Base-by-base conservation (phyloP, 306 rosid genomes). In the Trichosanthes truncata region DNA sequence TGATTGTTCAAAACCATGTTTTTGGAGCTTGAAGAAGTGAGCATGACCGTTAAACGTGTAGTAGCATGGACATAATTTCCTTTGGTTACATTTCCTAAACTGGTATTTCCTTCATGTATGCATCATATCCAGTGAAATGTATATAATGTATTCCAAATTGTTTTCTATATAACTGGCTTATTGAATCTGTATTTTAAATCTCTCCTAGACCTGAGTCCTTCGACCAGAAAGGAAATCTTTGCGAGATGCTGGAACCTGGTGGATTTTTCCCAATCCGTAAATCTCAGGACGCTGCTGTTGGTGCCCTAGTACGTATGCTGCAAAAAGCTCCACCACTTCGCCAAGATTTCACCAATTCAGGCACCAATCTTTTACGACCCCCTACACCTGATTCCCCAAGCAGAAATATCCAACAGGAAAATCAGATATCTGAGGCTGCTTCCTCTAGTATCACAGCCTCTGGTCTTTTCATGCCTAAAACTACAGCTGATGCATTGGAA, bases 241-340 rank as follows among this genome's bases (percentile, higher is more conserved):
- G 73, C 38, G 81, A 78, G 9, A 63, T 78, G 75, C 46, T 78
- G 43, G 81, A 78, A 68, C 75, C 86, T 25, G 93, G 93, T 52
- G 93, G 92, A 80, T 80, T 81, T 57, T 85, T 86, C 81, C 91
- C 91, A 6, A 67, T 81, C 21, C 88, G 86, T 55, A 92, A 88
- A 82, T 92, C 98, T 25, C 93, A 89, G 45, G 89, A 89, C 31
- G 97, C 98, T 66, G 93, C 93, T 75, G 92, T 94, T 63, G 98
- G 97, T 57, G 91, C 41, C 0, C 92, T 94, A 65, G 97, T 92
- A n/a, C 76, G 25, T 9, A 87, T 92, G 97, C 81, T 94, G 53
- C 88, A 80, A 55, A 92, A 91, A 71, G 97, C 98, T 23, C 90
- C 87, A 68, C 97, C 98, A 74, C 95, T 94, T 59, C 85, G 88